These are phyloP conservation scores for Hemileccinum rubropunctum DNA, from an alignment of 768 basidiomycete species.

Conservation along the genomic window DNA sequence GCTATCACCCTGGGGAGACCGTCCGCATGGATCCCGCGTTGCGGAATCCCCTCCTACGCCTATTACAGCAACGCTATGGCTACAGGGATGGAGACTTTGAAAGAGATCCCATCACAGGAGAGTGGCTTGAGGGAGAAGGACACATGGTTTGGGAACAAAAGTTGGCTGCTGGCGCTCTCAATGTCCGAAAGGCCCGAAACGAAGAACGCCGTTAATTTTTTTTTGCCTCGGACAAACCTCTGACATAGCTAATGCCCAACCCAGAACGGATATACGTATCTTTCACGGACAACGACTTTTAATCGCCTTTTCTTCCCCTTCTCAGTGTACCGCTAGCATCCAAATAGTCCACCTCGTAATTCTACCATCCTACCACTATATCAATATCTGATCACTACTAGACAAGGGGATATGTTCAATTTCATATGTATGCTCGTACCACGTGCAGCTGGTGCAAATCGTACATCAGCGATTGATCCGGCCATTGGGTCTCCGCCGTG, in stretches of 20 bases:
- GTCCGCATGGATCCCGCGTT: slow-evolving; percentile 89
- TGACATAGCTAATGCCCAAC: slow-evolving; percentile 11
- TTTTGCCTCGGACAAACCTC: slow-evolving; percentile 1
- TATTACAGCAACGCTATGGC: slow-evolving; percentile 68
- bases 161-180: slow-evolving; percentile 37
- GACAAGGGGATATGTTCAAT: slow-evolving; percentile 19
- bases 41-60: slow-evolving; percentile 72
- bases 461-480: slow-evolving; percentile 19
- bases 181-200: slow-evolving; percentile 33
- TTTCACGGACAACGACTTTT: slow-evolving; percentile 19
- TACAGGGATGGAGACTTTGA: slow-evolving; percentile 89
- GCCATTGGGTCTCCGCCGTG: slow-evolving; percentile 1
- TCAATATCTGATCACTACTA: slow-evolving; percentile 12
- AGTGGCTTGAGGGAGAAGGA: slow-evolving; percentile 70
- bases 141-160: slow-evolving; percentile 62
- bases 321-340: slow-evolving; percentile 21
- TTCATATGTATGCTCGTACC: slow-evolving; percentile 8
- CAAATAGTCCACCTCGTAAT: slow-evolving; percentile 22
- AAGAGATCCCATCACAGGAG: slow-evolving; percentile 56
- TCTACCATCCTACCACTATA: slow-evolving; percentile 18
- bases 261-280: slow-evolving; percentile 25
- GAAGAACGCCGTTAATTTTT: slow-evolving; percentile 38
- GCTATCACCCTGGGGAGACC: slow-evolving; percentile 78
- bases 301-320: slow-evolving; percentile 13
- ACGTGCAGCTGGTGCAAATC: slow-evolving; percentile 9